Conservation (phyloP, 1,139 yeast species). For the Candida sp. region DNA sequence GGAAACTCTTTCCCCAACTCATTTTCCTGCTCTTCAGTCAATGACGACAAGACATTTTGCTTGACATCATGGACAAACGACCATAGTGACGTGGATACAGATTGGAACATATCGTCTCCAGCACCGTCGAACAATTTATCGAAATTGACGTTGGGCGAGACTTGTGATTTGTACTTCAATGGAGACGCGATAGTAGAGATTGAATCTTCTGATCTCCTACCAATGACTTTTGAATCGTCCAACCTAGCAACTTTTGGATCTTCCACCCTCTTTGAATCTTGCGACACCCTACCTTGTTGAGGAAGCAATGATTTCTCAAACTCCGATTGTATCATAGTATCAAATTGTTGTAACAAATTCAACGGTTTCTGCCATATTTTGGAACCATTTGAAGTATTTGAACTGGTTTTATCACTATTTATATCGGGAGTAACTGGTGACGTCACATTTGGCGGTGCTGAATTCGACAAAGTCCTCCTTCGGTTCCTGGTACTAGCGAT, state of each 20-base stretch:
- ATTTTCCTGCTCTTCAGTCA: constrained; percentile 25
- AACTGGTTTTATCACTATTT: constrained; percentile 1
- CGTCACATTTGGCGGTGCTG: not conserved
- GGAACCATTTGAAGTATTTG: constrained; percentile 13
- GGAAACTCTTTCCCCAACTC: not conserved
- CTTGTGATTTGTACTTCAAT: constrained; percentile 17
- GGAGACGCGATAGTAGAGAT: constrained; percentile 24
- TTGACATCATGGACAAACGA: constrained; percentile 44
- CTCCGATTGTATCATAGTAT: constrained; percentile 62
- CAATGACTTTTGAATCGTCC: not conserved
- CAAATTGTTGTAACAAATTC: constrained; percentile 63
- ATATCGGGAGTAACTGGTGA: not conserved
- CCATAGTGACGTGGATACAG: constrained; percentile 44
- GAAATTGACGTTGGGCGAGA: constrained; percentile 5
- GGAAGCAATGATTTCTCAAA: constrained; percentile 49
- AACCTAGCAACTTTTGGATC: not conserved
- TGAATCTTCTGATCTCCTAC: constrained; percentile 24
- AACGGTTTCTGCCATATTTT: constrained; percentile 54
- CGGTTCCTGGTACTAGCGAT: constrained; percentile 26
- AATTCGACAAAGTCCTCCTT: constrained; percentile 10
- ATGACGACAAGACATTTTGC: constrained; percentile 32
- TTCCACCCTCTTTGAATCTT: not conserved
- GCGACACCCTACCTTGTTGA: not conserved
- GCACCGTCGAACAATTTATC: constrained; percentile 7
- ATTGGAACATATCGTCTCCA: constrained; percentile 36